Base-by-base conservation (phyloP, 495 filamentous ascomycete species). In the Xylaria longipes region DNA sequence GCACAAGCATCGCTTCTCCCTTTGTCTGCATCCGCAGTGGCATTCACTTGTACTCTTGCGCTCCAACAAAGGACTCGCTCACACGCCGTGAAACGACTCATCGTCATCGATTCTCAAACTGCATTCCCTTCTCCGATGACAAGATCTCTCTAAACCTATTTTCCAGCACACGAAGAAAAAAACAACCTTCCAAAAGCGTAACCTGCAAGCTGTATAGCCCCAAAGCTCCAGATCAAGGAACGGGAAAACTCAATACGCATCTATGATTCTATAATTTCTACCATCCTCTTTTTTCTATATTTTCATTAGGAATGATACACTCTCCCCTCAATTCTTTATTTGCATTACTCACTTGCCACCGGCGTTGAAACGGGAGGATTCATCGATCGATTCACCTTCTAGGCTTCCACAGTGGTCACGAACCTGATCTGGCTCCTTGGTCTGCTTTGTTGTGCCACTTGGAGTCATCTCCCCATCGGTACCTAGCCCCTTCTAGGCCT, bases 1-100 rank as follows among this genome's bases (percentile, higher is more conserved):
- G 33, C 25, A 37, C 60, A 17, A 63, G 6, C 58, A 63, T 31
- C 65, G n/a, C 8, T 29, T 78, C 56, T 72, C 62, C 64, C 52
- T 75, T 73, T 76, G 81, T 65, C 69, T 60, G 75, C 73, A 75
- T 73, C 75, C 68, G 66, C 72, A 76, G 83, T 78, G 80, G 82
- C 83, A 85, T 84, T 85, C 76, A 84, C 79, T 84, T 84, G 83
- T 79, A 74, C 79, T 76, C 75, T 77, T 78, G 77, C 78, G 82
- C 81, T 78, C 78, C 78, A 74, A 78, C 78, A 73, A 78, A 76
- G 71, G 68, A 64, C 71, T 70, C 74, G 73, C 67, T 60, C 58
- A 60, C 69, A 65, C n/a, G 15, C 31, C 65, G 48, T 67, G 65
- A 54, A 67, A 52, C 66, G 52, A 58, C 35, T 35, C 65, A 52